Conservation (phyloP, 352 stramenopile species). For the Phytophthora pinifolia region DNA sequence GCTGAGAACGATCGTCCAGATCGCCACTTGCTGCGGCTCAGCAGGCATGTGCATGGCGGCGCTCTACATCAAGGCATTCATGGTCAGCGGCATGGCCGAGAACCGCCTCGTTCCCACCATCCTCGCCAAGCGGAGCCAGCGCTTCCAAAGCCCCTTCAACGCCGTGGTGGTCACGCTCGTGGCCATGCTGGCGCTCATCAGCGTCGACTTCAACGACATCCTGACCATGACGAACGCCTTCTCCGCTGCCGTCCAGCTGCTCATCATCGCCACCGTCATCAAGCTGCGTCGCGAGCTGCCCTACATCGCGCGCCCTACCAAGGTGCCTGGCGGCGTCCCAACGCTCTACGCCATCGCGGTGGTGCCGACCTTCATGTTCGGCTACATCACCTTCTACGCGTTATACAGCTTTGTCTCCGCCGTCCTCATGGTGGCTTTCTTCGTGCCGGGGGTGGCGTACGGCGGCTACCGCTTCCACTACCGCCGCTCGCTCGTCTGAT, state of each 20-base stretch:
- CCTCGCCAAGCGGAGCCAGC: slow-evolving; percentile 54
- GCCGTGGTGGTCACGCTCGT: slow-evolving; percentile 39
- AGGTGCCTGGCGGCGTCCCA: slow-evolving; percentile 44
- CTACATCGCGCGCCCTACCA: slow-evolving; percentile 68
- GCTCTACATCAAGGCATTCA: slow-evolving; percentile 88
- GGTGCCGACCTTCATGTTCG: slow-evolving; percentile 41
- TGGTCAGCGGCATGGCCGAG: slow-evolving; percentile 81
- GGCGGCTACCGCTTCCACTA: slow-evolving; percentile 29
- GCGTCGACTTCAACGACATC: slow-evolving; percentile 67
- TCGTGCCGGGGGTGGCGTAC: slow-evolving; percentile 42
- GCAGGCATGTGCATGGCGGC: slow-evolving; percentile 91
- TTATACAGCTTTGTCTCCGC: slow-evolving; percentile 32
- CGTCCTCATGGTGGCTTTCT: slow-evolving; percentile 33
- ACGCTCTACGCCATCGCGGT: slow-evolving; percentile 38
- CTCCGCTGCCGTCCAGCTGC: slow-evolving; percentile 77
- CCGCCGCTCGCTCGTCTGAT: slow-evolving; percentile 22
- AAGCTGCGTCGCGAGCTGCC: slow-evolving; percentile 75
- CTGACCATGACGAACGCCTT: slow-evolving; percentile 91
- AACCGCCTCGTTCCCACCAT: slow-evolving; percentile 77
- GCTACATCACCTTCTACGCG: slow-evolving; percentile 53
- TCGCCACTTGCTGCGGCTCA: slow-evolving; percentile 69
- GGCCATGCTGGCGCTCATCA: slow-evolving; percentile 43
- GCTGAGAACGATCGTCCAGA: slow-evolving; percentile 84
- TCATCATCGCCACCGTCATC: slow-evolving; percentile 91
- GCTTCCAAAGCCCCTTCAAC: slow-evolving; percentile 40